Percentiles rank a stretch among this genome's conserved stretches.
phyloP scores from a whole-genome alignment of 1,284 basidiomycete genomes.

The Moesziomyces sp. region DNA sequence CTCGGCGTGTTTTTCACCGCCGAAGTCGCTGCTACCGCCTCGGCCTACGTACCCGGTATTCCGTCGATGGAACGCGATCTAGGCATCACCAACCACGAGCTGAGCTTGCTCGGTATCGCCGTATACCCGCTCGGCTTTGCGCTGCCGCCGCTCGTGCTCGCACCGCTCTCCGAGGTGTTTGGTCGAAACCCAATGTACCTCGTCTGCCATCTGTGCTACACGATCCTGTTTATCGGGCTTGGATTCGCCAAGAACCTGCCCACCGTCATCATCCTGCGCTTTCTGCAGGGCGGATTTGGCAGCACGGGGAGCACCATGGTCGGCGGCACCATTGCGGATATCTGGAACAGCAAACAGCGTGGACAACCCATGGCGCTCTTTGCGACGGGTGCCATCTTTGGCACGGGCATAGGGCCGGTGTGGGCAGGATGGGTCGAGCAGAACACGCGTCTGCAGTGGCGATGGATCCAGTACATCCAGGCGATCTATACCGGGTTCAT shows the following conservation, averaged over 20 bases:
- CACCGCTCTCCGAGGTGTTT: conserved; percentile 80
- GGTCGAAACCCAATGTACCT: conserved; percentile 79
- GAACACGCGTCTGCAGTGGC: conserved; percentile 75
- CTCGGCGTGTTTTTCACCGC: conserved; percentile 72
- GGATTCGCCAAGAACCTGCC: conserved; percentile 74
- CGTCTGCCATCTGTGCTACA: conserved; percentile 72
- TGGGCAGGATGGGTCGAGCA: conserved; percentile 79
- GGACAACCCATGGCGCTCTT: conserved; percentile 75
- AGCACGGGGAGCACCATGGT: conserved; percentile 77
- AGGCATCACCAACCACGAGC: conserved; percentile 73
- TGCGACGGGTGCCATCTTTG: conserved; percentile 69
- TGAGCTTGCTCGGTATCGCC: conserved; percentile 74
- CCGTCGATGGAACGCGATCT: conserved; percentile 77
- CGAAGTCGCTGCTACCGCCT: conserved; percentile 71
- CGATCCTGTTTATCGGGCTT: conserved; percentile 54
- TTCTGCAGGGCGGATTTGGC: conserved; percentile 77
- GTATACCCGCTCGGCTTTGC: conserved; percentile 74
- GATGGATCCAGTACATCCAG: conserved; percentile 82
- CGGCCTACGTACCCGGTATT: conserved; percentile 74
- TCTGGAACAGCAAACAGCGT: conserved; percentile 62
- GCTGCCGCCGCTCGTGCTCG: conserved; percentile 74
- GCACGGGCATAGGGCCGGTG: conserved; percentile 76
- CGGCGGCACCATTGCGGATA: conserved; percentile 76
- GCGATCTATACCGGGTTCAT: conserved; percentile 48
- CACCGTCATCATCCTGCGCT: conserved; percentile 76